Evolutionary conservation across 179 eudicot species (phyloP).

Genomic region (Drosera spatulata): DNA sequence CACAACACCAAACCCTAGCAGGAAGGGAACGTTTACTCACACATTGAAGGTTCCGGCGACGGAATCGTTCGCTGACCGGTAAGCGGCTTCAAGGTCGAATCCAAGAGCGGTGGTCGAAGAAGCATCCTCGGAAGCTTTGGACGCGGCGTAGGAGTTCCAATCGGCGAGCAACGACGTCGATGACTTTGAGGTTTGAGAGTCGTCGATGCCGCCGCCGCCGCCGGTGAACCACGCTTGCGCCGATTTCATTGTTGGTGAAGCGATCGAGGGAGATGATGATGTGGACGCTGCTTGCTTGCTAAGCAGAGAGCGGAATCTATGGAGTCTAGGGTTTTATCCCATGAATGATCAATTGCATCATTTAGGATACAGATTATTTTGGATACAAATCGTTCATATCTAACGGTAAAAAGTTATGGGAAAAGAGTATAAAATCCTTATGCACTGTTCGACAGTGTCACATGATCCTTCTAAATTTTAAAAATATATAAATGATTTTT

Average conservation of each 20-base stretch:
- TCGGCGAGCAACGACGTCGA: conserved; percentile 52
- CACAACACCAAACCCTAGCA: neutral
- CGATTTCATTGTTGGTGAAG: conserved; percentile 1
- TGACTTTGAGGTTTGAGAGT: conserved; percentile 5
- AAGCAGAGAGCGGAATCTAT: neutral
- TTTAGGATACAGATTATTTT: no score
- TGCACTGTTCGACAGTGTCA: no score
- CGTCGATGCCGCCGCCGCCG: neutral
- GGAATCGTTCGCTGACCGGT: conserved; percentile 49
- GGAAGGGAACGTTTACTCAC: conserved; percentile 16
- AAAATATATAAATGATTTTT: no score
- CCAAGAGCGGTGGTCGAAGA: conserved; percentile 8
- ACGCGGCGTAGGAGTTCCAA: conserved; percentile 62
- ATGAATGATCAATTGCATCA: no score
- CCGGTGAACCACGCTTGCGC: conserved; percentile 18
- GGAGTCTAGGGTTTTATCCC: no score
- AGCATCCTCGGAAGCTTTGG: conserved; percentile 17
- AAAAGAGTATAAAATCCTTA: no score
- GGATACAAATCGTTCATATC: no score
- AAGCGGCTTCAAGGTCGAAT: conserved; percentile 69
- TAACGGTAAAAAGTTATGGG: no score
- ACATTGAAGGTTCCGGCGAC: conserved; percentile 55
- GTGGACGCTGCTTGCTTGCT: no score
- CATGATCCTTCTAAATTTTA: no score
- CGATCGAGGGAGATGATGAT: neutral